Base-by-base conservation (phyloP, 352 stramenopile genomes). In the Globisporangium recalcitrans region DNA sequence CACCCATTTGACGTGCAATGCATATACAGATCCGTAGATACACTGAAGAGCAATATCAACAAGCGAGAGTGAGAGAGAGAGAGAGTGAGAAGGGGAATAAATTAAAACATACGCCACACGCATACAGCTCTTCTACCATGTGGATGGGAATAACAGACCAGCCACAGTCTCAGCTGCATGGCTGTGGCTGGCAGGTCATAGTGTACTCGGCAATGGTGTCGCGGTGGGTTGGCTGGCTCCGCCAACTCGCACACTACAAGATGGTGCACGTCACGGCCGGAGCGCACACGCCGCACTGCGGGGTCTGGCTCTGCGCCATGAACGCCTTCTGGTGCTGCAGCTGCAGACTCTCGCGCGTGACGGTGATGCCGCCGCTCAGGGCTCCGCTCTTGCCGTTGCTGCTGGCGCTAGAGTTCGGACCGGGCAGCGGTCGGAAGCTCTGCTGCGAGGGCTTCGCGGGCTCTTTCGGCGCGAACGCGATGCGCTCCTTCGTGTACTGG, bases 401-500 rank as follows among this genome's bases (percentile, higher is more conserved):
- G 58, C 74, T 48, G 4, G 70, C 57, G n/a, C 48, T 64, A 2
- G 16, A 22, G 27, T 55, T 64, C 8, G 64, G n/a, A 1, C 58
- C 52, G 8, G 59, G 46, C 0, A 72, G 62, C 21, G 63, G 38
- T 19, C 84, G 79, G 36, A 93, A 95, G 62, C 82, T 91, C 63
- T 95, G 81, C 64, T 95, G 86, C 52, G 86, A 95, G 10, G 86
- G 86, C 64, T 93, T 95, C 46, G 86, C 84, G 0, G 86, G 74
- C 52, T 93, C 82, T 71, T 93, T 93, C 2, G 84, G 86, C 8
- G 81, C 82, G 58, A 95, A 95, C 32, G 84, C 85, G 53, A 95
- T 90, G n/a, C 86, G 82, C 58, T 95, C 84, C 42, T 88, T 87
- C 0, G 86, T 95, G 72, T 95, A 95, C 66, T 93, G 84, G 71